Evolutionary conservation across 2,329 filamentous ascomycete genomes (phyloP).

Genomic region (Elsinoe australis): DNA sequence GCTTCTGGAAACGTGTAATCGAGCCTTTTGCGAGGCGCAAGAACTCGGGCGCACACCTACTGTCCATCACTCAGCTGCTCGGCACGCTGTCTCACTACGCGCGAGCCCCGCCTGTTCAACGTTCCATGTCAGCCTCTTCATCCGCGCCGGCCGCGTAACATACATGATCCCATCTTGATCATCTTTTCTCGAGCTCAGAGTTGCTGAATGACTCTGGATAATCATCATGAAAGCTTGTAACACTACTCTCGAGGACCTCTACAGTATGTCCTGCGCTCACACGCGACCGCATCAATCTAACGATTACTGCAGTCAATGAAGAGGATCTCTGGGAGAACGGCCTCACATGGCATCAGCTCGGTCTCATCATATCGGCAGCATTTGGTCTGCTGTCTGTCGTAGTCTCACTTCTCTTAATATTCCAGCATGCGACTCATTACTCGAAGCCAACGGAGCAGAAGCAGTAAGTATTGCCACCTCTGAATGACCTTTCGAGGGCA

Average conservation of each 20-base stretch:
- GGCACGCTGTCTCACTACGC: neutral
- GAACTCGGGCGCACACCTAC: no score
- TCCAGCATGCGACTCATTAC: constrained; percentile 54
- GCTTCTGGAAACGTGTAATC: no score
- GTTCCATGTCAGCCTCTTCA: constrained; percentile 16
- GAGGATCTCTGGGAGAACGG: constrained; percentile 43
- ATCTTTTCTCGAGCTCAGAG: neutral
- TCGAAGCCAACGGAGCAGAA: constrained; percentile 52
- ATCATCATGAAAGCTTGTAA: constrained; percentile 37
- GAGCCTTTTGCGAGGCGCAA: no score
- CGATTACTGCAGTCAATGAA: constrained; percentile 36
- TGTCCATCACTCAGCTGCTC: neutral
- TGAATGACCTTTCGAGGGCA: no score
- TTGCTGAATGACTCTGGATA: neutral
- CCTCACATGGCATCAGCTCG: constrained; percentile 51
- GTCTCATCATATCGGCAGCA: constrained; percentile 46
- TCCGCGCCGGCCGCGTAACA: constrained; percentile 11
- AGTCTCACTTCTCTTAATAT: constrained; percentile 48
- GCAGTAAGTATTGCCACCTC: constrained; percentile 38
- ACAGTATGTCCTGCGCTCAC: constrained; percentile 31
- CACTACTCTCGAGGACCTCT: constrained; percentile 41
- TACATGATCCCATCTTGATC: neutral
- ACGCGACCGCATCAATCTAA: neutral
- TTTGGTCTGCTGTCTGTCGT: constrained; percentile 47
- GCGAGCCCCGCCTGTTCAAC: constrained; percentile 13